Base-by-base conservation (phyloP, 2,329 filamentous ascomycete species). In the Aspergillus cejpii region DNA sequence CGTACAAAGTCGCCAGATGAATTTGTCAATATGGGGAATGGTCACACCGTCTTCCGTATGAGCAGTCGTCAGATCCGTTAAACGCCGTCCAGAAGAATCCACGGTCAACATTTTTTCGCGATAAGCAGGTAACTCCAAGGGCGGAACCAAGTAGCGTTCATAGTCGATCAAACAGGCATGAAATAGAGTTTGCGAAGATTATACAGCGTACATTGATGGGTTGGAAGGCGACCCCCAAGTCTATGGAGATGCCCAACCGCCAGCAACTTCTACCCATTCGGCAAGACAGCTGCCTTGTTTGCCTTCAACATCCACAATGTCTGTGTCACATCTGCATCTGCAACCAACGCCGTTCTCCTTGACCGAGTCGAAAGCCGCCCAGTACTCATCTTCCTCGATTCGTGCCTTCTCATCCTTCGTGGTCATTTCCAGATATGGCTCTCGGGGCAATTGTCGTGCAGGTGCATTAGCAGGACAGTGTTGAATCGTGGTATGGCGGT, bases 331-430 rank as follows among this genome's bases (percentile, higher is more conserved):
- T 64, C 85, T 84, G 74, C 92, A 98, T 60, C 92, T 83, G 72
- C 92, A 98, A 28, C 92, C 92, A 6, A 98, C 90, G 28, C 92
- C 92, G 58, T 97, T 97, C 71, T 96, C 90, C 72, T 92, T 90
- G 56, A 85, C 84, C 5, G 83, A 72, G 63, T 98, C 92, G 69
- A 83, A 87, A 31, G 81, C 80, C 45, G 88, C 89, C 90, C 91
- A 98, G 72, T 97, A 98, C 53, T 90, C 85, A 61, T 97, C 92
- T 69, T 98, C 92, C 67, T 95, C 89, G 47, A 81, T 78, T 38
- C 91, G 83, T 68, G 87, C 84, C 70, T 87, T 89, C 63, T 90
- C 84, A 54, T 94, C 85, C 11, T 76, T 59, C 0, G 87, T 94
- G 12, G 87, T 92, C 72, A 72, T 80, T 67, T 96, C 89, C 12